Percentiles rank a stretch among this genome's conserved stretches.
Conservation (phyloP, 768 basidiomycete species). For the Agaricus subrufescens region DNA sequence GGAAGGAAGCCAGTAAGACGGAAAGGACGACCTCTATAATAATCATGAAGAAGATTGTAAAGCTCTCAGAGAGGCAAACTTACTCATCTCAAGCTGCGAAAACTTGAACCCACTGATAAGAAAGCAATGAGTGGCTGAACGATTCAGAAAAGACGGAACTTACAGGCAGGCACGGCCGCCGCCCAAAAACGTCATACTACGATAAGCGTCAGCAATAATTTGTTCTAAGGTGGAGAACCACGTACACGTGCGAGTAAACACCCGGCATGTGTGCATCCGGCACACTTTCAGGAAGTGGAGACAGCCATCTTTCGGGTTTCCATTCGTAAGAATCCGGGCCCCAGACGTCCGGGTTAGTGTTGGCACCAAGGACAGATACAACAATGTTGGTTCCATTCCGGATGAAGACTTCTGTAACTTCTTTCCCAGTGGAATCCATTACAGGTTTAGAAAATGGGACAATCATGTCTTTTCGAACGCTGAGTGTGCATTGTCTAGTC, state of each 20-base stretch:
- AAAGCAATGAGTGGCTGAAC: background rate
- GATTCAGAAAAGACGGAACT: constrained; percentile 16
- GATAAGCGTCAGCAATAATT: background rate
- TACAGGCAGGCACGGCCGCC: constrained; percentile 39
- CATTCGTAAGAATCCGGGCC: constrained; percentile 42
- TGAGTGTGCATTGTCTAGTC: background rate
- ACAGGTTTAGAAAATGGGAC: constrained; percentile 21
- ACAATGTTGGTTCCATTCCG: constrained; percentile 29
- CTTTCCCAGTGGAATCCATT: constrained; percentile 18
- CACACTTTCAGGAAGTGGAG: constrained; percentile 20
- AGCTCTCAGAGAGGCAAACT: constrained; percentile 10
- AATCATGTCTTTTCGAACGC: constrained; percentile 18
- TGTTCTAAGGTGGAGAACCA: background rate
- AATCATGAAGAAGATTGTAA: too few relatives aligned
- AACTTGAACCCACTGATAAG: background rate
- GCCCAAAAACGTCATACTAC: constrained; percentile 40
- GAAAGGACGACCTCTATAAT: too few relatives aligned
- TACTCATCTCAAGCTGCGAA: constrained; percentile 1
- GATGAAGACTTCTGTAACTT: constrained; percentile 26
- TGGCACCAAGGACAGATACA: constrained; percentile 29
- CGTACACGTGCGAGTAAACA: constrained; percentile 36
- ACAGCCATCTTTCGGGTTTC: constrained; percentile 48
- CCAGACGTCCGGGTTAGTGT: constrained; percentile 37
- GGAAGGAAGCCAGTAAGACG: too few relatives aligned
- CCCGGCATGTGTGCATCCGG: constrained; percentile 35